A percentile compares a stretch with the other conserved stretches of the same genome.
phyloP scores from a whole-genome alignment of 2,329 filamentous ascomycete species.

The Cladosporium sp. region DNA sequence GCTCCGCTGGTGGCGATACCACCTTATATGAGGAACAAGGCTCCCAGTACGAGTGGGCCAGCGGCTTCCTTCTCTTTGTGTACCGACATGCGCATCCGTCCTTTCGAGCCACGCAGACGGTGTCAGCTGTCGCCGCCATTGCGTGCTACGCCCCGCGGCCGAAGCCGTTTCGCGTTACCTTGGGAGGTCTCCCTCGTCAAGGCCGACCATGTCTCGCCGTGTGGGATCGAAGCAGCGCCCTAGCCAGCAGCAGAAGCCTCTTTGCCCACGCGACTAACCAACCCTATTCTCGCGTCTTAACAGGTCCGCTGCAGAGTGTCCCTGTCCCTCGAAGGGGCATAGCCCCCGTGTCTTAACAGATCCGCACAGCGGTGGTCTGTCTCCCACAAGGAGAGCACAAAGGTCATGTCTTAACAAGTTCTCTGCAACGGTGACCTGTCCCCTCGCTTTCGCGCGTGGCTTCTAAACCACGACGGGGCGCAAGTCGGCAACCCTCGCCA shows the following conservation, averaged over 20 bases:
- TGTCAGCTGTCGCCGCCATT: slow-evolving; percentile 8
- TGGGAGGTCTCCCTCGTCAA: background rate
- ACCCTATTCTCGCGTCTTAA: slow-evolving; percentile 5
- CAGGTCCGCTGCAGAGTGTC: background rate
- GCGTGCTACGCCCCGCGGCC: slow-evolving; percentile 5
- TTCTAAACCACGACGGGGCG: slow-evolving; percentile 2
- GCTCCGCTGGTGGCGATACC: slow-evolving; percentile 7
- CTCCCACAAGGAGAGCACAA: background rate
- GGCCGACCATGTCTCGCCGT: slow-evolving; percentile 8
- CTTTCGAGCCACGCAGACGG: slow-evolving; percentile 9
- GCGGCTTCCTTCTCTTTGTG: background rate
- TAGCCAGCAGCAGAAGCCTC: slow-evolving; percentile 1
- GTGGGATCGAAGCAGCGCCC: background rate
- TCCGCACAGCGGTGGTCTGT: slow-evolving; percentile 9
- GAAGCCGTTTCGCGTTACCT: slow-evolving; percentile 13
- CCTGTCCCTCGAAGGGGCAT: slow-evolving; percentile 2
- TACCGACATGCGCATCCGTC: background rate
- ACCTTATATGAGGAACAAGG: slow-evolving; percentile 12
- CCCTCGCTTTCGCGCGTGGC: slow-evolving; percentile 5
- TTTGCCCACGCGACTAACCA: slow-evolving; percentile 5
- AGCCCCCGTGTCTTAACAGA: background rate
- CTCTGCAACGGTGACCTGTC: slow-evolving; percentile 1
- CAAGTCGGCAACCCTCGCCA: slow-evolving; percentile 1
- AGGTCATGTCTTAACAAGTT: slow-evolving; percentile 5
- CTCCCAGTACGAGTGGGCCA: slow-evolving; percentile 7